Base-by-base conservation (phyloP, 2,329 filamentous ascomycete species). In the Pseudonectria foliicola region DNA sequence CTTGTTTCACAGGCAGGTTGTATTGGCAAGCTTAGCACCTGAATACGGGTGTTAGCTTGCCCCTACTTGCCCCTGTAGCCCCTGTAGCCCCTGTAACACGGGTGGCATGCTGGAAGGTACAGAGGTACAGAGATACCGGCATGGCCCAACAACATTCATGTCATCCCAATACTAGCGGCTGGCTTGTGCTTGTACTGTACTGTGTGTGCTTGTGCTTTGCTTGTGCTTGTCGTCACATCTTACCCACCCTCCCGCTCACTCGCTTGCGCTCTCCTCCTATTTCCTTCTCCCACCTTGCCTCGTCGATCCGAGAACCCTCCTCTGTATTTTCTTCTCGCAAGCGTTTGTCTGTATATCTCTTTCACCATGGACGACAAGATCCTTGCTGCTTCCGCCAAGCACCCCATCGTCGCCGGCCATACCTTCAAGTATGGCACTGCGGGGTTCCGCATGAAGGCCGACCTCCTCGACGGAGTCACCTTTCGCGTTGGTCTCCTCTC, bases 401-500 rank as follows among this genome's bases (percentile, higher is more conserved):
- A 80, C 57, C 70, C 77, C 45, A 77, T 78, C 40, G 67, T 71
- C 34, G 55, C 63, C 35, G 71, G 70, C 48, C 70, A 68, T 37
- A 49, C 62, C 38, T 82, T 78, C 64, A 76, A 73, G 48, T 82
- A 82, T 62, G 77, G 77, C 48, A 82, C 77, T 21, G 77, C 77
- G 29, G 77, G 77, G 41, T 82, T 82, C 57, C 77, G 77, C 50
- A 81, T 82, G 77, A 75, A 73, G 56, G 75, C 77, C 23, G 82
- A 88, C 53, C 75, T 94, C 37, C 82, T 96, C 53, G 85, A 93
- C 57, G 92, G 87, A 25, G 87, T 98, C 45, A 78, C 94, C 50
- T 95, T 90, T 65, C 82, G 89, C 30, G 89, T 95, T 46, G 92
- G 90, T 33, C 76, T 98, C 42, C 77, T 95, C 38, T 86, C 92